Evolutionary conservation across 2,329 filamentous ascomycete genomes (phyloP).

Genomic region (Aspergillus latus): DNA sequence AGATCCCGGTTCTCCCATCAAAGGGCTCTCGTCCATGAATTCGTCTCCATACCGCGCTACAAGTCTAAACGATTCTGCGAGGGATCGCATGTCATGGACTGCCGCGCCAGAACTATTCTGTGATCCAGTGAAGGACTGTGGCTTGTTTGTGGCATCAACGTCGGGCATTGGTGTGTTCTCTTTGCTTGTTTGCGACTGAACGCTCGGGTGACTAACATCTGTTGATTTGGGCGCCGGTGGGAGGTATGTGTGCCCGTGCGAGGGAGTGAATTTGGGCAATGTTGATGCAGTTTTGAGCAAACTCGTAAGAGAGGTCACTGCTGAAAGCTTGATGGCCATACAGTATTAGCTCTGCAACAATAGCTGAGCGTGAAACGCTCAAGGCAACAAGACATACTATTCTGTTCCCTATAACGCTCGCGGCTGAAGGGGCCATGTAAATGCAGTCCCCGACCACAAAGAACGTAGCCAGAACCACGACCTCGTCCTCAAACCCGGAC

Average conservation of each 20-base stretch:
- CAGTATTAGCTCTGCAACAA: background rate
- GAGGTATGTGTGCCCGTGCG: slow-evolving; percentile 60
- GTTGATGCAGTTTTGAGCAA: slow-evolving; percentile 54
- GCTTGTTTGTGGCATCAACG: slow-evolving; percentile 30
- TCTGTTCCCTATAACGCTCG: slow-evolving; percentile 57
- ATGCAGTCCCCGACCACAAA: slow-evolving; percentile 62
- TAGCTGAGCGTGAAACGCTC: slow-evolving; percentile 4
- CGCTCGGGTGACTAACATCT: slow-evolving; percentile 33
- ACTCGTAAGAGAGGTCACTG: slow-evolving; percentile 56
- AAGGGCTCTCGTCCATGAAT: slow-evolving; percentile 64
- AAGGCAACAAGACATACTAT: slow-evolving; percentile 43
- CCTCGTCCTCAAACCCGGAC: slow-evolving; percentile 46
- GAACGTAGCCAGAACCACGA: slow-evolving; percentile 57
- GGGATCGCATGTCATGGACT: slow-evolving; percentile 40
- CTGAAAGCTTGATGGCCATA: slow-evolving; percentile 49
- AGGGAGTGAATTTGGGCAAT: slow-evolving; percentile 58
- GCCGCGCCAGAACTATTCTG: slow-evolving; percentile 24
- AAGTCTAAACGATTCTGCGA: slow-evolving; percentile 52
- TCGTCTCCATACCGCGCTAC: slow-evolving; percentile 58
- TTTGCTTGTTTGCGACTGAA: slow-evolving; percentile 48
- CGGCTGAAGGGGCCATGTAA: slow-evolving; percentile 62
- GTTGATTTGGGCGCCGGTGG: slow-evolving; percentile 48
- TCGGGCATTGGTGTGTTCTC: slow-evolving; percentile 50
- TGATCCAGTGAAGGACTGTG: slow-evolving; percentile 25
- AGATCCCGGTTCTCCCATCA: slow-evolving; percentile 62